Percentiles rank a stretch among this genome's conserved stretches.
These are phyloP conservation scores for Boletus vermiculosoides DNA, from an alignment of 768 basidiomycete genomes.

Conservation along the genomic window DNA sequence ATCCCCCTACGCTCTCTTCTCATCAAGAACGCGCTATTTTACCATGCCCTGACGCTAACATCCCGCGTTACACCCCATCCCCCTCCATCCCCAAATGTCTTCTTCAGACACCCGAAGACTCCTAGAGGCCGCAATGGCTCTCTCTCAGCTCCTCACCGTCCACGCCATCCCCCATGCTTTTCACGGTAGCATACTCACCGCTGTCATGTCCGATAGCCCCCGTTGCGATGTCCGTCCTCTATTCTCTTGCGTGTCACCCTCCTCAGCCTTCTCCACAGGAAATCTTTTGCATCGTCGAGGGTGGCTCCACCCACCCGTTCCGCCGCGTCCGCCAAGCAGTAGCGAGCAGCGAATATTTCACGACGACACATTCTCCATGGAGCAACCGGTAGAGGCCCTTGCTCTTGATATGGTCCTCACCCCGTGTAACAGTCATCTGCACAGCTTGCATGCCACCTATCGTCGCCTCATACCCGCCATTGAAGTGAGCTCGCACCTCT, in stretches of 20 bases:
- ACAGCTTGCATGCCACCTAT: constrained; percentile 73
- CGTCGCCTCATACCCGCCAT: constrained; percentile 74
- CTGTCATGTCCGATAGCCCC: constrained; percentile 62
- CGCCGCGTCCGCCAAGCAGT: constrained; percentile 77
- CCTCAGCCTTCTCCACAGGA: constrained; percentile 50
- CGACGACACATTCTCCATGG: constrained; percentile 77
- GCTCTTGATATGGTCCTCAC: background rate
- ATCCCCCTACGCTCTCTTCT: constrained; percentile 40
- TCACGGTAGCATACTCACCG: constrained; percentile 71
- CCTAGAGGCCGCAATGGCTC: constrained; percentile 72
- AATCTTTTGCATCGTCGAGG: constrained; percentile 82
- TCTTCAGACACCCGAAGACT: constrained; percentile 70
- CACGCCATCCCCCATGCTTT: constrained; percentile 75
- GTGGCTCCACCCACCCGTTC: constrained; percentile 71
- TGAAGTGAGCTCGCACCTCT: constrained; percentile 46
- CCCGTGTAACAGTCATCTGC: constrained; percentile 12
- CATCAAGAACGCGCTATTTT: constrained; percentile 41
- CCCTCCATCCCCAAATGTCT: constrained; percentile 41
- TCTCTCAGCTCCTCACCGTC: constrained; percentile 61
- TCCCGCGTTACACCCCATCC: constrained; percentile 21
- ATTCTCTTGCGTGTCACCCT: background rate
- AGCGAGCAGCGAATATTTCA: constrained; percentile 60
- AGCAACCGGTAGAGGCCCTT: constrained; percentile 62
- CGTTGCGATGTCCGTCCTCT: constrained; percentile 57
- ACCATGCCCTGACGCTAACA: constrained; percentile 50